phyloP scores from a whole-genome alignment of 805 yeast species.

The Cyberlindnera nakhonratchasimensis region DNA sequence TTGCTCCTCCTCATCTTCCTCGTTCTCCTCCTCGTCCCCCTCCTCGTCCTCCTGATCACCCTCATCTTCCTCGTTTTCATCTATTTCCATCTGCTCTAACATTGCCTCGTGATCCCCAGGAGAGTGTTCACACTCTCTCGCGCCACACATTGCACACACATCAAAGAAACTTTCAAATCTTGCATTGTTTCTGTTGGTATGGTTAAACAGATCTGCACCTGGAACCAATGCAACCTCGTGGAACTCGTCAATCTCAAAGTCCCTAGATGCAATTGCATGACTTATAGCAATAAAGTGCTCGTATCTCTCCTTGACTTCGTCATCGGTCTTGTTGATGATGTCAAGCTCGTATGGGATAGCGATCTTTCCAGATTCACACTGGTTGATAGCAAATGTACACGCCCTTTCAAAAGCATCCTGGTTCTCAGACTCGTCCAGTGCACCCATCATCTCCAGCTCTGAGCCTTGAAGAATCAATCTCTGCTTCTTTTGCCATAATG shows the following conservation, averaged over 20 bases:
- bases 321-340: constrained; percentile 26
- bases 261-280: constrained; percentile 67
- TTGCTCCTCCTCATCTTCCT: constrained; percentile 9
- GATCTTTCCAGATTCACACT: constrained; percentile 24
- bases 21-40: constrained; percentile 9
- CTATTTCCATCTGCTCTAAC: constrained; percentile 12
- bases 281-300: constrained; percentile 52
- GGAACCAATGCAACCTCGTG: constrained; percentile 81
- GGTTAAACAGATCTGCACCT: constrained; percentile 88
- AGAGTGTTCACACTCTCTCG: constrained; percentile 33
- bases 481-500: constrained; percentile 57
- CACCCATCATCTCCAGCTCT: constrained; percentile 55
- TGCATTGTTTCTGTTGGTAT: constrained; percentile 57
- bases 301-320: constrained; percentile 31
- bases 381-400: constrained; percentile 31
- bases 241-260: constrained; percentile 74
- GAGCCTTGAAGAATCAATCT: constrained; percentile 52
- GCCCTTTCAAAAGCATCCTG: constrained; percentile 36
- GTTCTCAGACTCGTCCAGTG: constrained; percentile 47
- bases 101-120: constrained; percentile 6
- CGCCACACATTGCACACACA: constrained; percentile 53
- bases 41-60: constrained; percentile 14
- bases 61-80: constrained; percentile 8
- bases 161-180: constrained; percentile 58
- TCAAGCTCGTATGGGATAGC: constrained; percentile 32